Conservation (phyloP, 805 yeast genomes). For the Candida schatavii region DNA sequence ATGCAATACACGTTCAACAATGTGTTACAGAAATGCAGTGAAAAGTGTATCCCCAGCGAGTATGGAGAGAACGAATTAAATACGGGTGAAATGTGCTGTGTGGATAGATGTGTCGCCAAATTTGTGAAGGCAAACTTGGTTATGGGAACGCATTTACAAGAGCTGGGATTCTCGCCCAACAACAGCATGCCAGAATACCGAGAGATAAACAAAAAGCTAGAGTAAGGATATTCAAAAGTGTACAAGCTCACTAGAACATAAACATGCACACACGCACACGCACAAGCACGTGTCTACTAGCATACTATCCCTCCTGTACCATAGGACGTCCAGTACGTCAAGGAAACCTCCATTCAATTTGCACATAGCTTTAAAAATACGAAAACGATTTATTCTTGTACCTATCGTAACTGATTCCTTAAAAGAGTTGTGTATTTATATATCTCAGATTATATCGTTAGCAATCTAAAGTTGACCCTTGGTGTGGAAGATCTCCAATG, state of each 20-base stretch:
- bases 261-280: too few relatives aligned
- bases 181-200: constrained; percentile 41
- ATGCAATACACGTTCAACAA: constrained; percentile 55
- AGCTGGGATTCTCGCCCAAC: constrained; percentile 42
- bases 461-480: constrained; percentile 51
- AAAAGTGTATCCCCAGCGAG: constrained; percentile 81
- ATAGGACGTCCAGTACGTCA: too few relatives aligned
- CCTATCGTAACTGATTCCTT: too few relatives aligned
- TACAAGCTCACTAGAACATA: too few relatives aligned
- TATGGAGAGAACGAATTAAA: constrained; percentile 82
- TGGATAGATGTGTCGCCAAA: constrained; percentile 84
- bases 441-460: too few relatives aligned
- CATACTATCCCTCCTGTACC: too few relatives aligned
- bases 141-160: constrained; percentile 53
- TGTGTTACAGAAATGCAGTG: constrained; percentile 59
- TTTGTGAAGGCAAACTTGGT: constrained; percentile 69
- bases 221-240: too few relatives aligned
- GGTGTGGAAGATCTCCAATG: constrained; percentile 84
- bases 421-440: too few relatives aligned
- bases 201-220: constrained; percentile 15
- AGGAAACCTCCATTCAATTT: too few relatives aligned
- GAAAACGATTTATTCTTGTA: too few relatives aligned
- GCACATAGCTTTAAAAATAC: too few relatives aligned
- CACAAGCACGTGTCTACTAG: too few relatives aligned
- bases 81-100: constrained; percentile 80